Conservation (phyloP, 176 grass and related monocot species). For the Saccharum spontaneum region DNA sequence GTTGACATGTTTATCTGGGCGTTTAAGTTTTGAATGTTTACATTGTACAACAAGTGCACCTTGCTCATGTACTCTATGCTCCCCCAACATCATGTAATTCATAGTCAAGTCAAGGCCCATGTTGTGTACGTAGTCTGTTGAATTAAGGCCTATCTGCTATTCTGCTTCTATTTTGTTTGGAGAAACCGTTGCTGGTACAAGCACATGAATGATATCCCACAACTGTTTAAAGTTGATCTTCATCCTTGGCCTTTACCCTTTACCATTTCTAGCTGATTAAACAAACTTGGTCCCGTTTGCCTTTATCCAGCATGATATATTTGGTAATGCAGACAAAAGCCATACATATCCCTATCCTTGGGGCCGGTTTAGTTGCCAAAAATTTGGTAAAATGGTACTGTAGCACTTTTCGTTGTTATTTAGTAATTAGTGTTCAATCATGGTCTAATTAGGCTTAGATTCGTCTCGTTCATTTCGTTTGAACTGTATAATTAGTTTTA, state of each 20-base stretch:
- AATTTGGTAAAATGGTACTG: too few relatives aligned
- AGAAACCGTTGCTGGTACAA: neutral
- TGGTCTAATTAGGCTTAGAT: too few relatives aligned
- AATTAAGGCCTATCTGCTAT: slow-evolving; percentile 5
- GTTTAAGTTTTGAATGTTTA: slow-evolving; percentile 32
- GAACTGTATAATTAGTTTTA: too few relatives aligned
- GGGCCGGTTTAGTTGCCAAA: too few relatives aligned
- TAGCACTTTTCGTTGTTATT: too few relatives aligned
- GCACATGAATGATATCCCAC: neutral
- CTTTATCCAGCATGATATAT: neutral
- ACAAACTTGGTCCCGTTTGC: neutral
- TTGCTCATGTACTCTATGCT: neutral
- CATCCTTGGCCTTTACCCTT: neutral
- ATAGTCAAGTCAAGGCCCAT: slow-evolving; percentile 9
- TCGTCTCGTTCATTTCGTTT: too few relatives aligned
- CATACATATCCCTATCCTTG: neutral
- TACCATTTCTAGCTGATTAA: neutral
- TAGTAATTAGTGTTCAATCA: too few relatives aligned
- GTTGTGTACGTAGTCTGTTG: slow-evolving; percentile 19
- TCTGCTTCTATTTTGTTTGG: neutral
- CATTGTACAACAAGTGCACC: slow-evolving; percentile 9
- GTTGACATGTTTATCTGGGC: slow-evolving; percentile 20
- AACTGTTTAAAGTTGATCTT: slow-evolving; percentile 10
- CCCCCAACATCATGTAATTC: slow-evolving; percentile 20
- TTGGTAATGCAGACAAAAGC: neutral